Evolutionary conservation across 140 eudicot species (phyloP), one percentile per base, ranked within the genome.

Genomic region (Flaveria floridana): DNA sequence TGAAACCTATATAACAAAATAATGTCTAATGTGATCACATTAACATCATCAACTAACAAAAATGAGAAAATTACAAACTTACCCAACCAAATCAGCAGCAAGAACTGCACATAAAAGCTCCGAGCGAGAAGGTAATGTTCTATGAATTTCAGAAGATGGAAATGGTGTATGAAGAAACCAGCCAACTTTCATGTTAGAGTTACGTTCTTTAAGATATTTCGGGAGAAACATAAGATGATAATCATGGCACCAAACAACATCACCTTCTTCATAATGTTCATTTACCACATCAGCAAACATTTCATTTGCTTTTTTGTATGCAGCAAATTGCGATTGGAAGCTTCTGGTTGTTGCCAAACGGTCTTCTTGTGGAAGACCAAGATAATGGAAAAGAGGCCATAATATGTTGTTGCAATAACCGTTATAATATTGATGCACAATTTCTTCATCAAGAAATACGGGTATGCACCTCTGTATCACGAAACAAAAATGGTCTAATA

Each of bases 191-290:
- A 93, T 93, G 66, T 86, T 80, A 44, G 68, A 75, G 76, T 93
- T 86, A 52, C 81, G 75, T 42, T 82, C 87, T 80, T 93, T 93
- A 2, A 90, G 84, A 78, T 82, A 93, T 66, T 90, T 79, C 8
- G 98, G 98, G 8, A 93, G 96, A 78, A 89, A 88, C 98, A 93
- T 93, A 62, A 93, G 96, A 82, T 93, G 98, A 84, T 89, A 93
- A 68, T 93, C 98, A 71, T 93, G 98, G 50, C 98, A 93, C 98
- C 98, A 93, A 73, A 93, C 96, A 16, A 93, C 91, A 48, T 93
- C 98, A 62, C 98, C 98, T 82, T 90, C 97, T 78, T 88, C 84
- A 70, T 93, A 93, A 76, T 93, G 96, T 74, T 80, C 72, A 37
- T 86, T 80, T 15, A 93, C 98, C 66, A 93, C 97, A 61, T 90